Evolutionary conservation across 2,329 filamentous ascomycete genomes (phyloP), one percentile per base, ranked within the genome.

Genomic region (Colletotrichum sp.): DNA sequence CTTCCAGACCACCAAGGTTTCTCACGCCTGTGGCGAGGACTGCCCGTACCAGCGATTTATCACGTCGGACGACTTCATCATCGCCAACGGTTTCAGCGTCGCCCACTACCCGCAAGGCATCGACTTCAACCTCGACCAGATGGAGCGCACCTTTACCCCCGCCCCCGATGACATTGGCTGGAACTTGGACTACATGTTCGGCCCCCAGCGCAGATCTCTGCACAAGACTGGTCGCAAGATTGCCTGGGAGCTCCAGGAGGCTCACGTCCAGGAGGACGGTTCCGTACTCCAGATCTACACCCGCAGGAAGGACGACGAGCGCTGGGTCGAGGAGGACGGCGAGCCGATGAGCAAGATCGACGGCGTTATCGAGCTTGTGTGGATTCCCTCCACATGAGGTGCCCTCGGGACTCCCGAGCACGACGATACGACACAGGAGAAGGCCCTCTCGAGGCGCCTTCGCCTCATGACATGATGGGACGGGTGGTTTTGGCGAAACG

Each of bases 1-100:
- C 66, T 88, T 87, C 79, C 88, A 91, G 76, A 88, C 91, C 80
- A 88, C 89, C 78, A 89, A 90, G 79, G 85, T 93, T 34, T 88
- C 91, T 8, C 87, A 91, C 73, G 85, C 91, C 16, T 93, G 91
- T 78, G 91, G 91, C 36, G 89, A 90, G 80, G 90, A 92, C 77
- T 93, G 91, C 80, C 87, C 88, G 26, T 83, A 93, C 71, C 88
- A 90, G 79, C 88, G 91, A 52, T 93, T 91, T 86, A 87, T 88
- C 81, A 90, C 88, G 0, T 78, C 80, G 16, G 89, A 90, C 76
- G 83, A 89, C 79, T 91, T 88, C 61, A 85, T 92, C 76, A 86
- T 93, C 71, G 89, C 91, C 8, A 89, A 90, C 30, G 91, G 91
- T 10, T 93, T 90, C 82, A 92, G 90, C 16, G 85, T 93, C 36